Base-by-base conservation (phyloP, 805 yeast species). In the Teunomyces cretensis region DNA sequence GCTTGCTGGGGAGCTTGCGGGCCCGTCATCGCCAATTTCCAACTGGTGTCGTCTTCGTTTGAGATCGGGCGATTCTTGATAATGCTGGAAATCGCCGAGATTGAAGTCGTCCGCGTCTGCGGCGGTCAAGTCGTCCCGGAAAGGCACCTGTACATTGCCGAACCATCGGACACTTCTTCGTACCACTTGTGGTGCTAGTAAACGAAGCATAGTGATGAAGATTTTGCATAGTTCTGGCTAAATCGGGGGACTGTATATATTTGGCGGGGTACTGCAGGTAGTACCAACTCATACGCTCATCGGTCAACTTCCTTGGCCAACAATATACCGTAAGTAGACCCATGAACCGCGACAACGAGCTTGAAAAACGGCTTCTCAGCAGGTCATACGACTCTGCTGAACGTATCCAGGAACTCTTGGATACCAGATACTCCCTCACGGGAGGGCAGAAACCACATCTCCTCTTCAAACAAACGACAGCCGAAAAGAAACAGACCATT, bases 401-500 rank as follows among this genome's bases (percentile, higher is more conserved):
- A 54, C 65, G 64, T 41, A 68, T 78, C 8, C 55, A 65, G 26
- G 67, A 72, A 43, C 59, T 77, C 6, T 52, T 79, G 14, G 74
- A 70, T 41, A 54, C 70, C 2, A 56, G 84, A 42, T 79, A 78
- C 57, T 70, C 80, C 0, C 45, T 62, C 11, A 52, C 61, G 1
- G 82, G 81, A 7, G 67, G 64, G 26, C 80, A 76, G 50, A 76
- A 74, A 56, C 77, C 78, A 16, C 65, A 61, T 35, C 56, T 79
- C 30, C 48, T 74, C 19, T 51, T 51, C 26, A 41, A 39, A 30
- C 40, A 39, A 15, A 42, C 32, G 7, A 9, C 35, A 2, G 38
- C 48, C 11, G 47, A 45, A 24, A 15, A 41, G 16, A 28, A 44
- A 9, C 15, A 42, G 19, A 28, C 39, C 16, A 38, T 33, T 4